Conservation (phyloP, 2,329 filamentous ascomycete species). For the Diaporthe citriasiana region DNA sequence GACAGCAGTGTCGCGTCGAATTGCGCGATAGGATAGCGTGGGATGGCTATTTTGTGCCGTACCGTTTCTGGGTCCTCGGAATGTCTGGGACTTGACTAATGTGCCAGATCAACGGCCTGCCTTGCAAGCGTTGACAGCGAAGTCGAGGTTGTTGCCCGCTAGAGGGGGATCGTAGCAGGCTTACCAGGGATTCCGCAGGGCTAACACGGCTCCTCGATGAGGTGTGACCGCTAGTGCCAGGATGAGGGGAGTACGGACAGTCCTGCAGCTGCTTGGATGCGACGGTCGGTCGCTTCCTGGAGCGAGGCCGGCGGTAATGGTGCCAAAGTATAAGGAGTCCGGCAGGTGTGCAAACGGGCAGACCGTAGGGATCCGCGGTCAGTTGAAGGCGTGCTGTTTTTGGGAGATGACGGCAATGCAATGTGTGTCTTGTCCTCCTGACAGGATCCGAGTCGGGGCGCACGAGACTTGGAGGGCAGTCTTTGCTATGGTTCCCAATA, state of each 20-base stretch:
- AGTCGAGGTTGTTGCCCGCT: slow-evolving; percentile 25
- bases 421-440: slow-evolving; percentile 40
- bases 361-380: slow-evolving; percentile 36
- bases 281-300: slow-evolving; percentile 19
- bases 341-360: background rate
- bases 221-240: slow-evolving; percentile 39
- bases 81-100: slow-evolving; percentile 34
- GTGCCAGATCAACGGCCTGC: slow-evolving; percentile 39
- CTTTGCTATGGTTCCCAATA: slow-evolving; percentile 26
- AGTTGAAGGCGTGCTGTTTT: slow-evolving; percentile 13
- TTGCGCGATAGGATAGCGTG: slow-evolving; percentile 40
- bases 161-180: slow-evolving; percentile 23
- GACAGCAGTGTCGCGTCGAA: slow-evolving; percentile 42
- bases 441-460: slow-evolving; percentile 32
- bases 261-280: slow-evolving; percentile 28
- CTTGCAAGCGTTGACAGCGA: slow-evolving; percentile 42
- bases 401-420: slow-evolving; percentile 40
- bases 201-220: slow-evolving; percentile 36
- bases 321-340: slow-evolving; percentile 33
- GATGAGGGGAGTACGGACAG: slow-evolving; percentile 24
- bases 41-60: slow-evolving; percentile 28
- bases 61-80: slow-evolving; percentile 17
- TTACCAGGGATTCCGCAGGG: slow-evolving; percentile 29
- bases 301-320: slow-evolving; percentile 35
- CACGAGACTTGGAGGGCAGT: slow-evolving; percentile 29